Conservation (phyloP, 2,329 filamentous ascomycete genomes). For the Emmonsiellopsis sp. region DNA sequence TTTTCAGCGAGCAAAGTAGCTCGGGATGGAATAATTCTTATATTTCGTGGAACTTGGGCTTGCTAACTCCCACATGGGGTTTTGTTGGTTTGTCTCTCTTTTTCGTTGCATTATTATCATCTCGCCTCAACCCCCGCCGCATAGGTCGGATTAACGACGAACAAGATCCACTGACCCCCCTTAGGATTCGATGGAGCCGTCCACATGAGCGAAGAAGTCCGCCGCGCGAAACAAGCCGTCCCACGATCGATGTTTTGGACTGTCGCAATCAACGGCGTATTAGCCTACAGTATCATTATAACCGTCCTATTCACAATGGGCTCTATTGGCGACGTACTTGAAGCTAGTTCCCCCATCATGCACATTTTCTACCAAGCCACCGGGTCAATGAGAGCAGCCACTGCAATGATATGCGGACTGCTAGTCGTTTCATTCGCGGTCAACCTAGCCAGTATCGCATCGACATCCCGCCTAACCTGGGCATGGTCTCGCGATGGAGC, state of each 20-base stretch:
- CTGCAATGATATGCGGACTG: conserved; percentile 31
- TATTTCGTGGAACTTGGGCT: conserved; percentile 30
- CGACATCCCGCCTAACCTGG: conserved; percentile 42
- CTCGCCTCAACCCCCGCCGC: neutral
- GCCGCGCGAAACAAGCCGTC: conserved; percentile 37
- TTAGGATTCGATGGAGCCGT: conserved; percentile 41
- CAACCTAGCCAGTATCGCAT: conserved; percentile 37
- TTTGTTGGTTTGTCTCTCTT: conserved; percentile 20
- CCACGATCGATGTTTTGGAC: conserved; percentile 39
- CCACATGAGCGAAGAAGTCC: conserved; percentile 41
- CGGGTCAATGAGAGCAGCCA: conserved; percentile 32
- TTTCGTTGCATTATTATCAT: neutral
- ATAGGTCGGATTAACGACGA: too few relatives aligned
- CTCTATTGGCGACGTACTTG: conserved; percentile 24
- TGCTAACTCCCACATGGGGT: conserved; percentile 25
- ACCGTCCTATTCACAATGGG: conserved; percentile 39
- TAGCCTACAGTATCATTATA: conserved; percentile 34
- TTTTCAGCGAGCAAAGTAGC: conserved; percentile 16
- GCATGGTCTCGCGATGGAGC: conserved; percentile 42
- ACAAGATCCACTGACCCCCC: neutral
- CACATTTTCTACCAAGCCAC: conserved; percentile 35
- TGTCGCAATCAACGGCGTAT: conserved; percentile 32
- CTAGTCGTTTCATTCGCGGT: conserved; percentile 31
- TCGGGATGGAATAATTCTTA: conserved; percentile 26
- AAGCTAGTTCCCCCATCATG: conserved; percentile 34